These are phyloP conservation scores for Prunella vulgaris DNA, from an alignment of 257 asterid genomes.

Conservation along the genomic window DNA sequence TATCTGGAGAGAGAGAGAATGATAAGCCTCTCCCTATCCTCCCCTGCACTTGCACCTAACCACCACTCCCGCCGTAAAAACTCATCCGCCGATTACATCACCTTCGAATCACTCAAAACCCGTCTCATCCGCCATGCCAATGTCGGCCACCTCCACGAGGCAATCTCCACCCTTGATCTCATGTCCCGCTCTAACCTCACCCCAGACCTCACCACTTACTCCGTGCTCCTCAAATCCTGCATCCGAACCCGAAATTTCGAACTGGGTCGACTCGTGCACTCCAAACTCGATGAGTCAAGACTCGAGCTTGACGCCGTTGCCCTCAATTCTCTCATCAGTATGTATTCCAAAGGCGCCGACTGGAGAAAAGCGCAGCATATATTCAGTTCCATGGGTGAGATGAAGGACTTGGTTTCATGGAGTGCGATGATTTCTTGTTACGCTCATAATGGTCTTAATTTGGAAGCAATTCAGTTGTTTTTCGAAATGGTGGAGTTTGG, in stretches of 20 bases:
- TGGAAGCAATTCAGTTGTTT: conserved; percentile 49
- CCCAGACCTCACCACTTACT: conserved; percentile 71
- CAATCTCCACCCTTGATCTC: conserved; percentile 68
- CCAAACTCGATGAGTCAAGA: conserved; percentile 40
- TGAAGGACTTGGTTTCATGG: conserved; percentile 80
- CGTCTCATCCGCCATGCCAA: conserved; percentile 53
- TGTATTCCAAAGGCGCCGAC: conserved; percentile 73
- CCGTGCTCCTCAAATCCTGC: conserved; percentile 88
- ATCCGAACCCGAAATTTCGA: conserved; percentile 64
- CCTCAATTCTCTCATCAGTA: conserved; percentile 75
- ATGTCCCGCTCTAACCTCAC: conserved; percentile 46
- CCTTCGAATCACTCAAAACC: conserved; percentile 55
- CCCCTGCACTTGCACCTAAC: conserved; percentile 28
- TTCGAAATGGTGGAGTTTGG: conserved; percentile 62
- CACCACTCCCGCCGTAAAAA: conserved; percentile 30
- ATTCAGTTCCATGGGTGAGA: conserved; percentile 52
- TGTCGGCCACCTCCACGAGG: conserved; percentile 56
- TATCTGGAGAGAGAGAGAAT: conserved; percentile 14
- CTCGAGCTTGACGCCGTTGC: conserved; percentile 52
- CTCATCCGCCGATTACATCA: conserved; percentile 20
- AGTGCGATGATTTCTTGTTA: conserved; percentile 89
- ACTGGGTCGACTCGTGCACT: conserved; percentile 52
- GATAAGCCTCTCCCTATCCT: conserved; percentile 46
- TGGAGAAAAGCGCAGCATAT: conserved; percentile 54
- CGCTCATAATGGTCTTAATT: conserved; percentile 44